Evolutionary conservation across 306 rosid species (phyloP).

Genomic region (Trichosanthes cucumerina): DNA sequence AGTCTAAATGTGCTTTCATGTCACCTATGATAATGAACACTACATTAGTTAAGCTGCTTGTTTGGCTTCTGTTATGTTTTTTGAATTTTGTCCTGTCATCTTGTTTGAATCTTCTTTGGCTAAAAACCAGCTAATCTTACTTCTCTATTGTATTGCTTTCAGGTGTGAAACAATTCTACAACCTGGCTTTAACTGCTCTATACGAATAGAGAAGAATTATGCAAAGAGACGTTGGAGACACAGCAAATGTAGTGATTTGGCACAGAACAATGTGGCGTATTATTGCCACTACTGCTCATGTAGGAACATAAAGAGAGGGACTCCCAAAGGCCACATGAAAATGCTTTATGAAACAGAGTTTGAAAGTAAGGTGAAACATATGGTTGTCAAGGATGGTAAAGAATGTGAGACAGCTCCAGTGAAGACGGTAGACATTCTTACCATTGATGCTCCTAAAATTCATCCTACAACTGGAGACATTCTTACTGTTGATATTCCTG

Average conservation of each 20-base stretch:
- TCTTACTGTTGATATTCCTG: background rate
- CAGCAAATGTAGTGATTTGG: conserved; percentile 20
- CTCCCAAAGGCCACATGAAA: conserved; percentile 46
- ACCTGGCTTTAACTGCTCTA: conserved; percentile 59
- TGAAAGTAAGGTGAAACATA: conserved; percentile 18
- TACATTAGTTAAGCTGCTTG: background rate
- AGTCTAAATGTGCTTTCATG: background rate
- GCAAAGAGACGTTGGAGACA: conserved; percentile 25
- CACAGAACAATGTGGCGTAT: conserved; percentile 52
- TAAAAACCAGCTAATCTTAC: background rate
- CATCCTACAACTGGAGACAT: background rate
- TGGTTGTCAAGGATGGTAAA: conserved; percentile 16
- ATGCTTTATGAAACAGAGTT: conserved; percentile 24
- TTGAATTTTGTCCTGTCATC: background rate
- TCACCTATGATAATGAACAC: background rate
- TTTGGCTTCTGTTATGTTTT: background rate
- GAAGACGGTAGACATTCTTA: background rate
- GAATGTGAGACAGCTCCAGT: conserved; percentile 10
- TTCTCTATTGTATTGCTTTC: conserved; percentile 10
- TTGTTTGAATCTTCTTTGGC: background rate
- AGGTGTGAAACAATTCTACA: conserved; percentile 74
- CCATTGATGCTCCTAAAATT: background rate
- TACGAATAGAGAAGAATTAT: conserved; percentile 48
- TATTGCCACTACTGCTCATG: conserved; percentile 54
- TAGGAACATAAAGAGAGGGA: conserved; percentile 54